Percentiles rank a stretch among this genome's conserved stretches.
These are phyloP conservation scores for Colletotrichum spinosum DNA, from an alignment of 2,329 filamentous ascomycete species.

Conservation along the genomic window DNA sequence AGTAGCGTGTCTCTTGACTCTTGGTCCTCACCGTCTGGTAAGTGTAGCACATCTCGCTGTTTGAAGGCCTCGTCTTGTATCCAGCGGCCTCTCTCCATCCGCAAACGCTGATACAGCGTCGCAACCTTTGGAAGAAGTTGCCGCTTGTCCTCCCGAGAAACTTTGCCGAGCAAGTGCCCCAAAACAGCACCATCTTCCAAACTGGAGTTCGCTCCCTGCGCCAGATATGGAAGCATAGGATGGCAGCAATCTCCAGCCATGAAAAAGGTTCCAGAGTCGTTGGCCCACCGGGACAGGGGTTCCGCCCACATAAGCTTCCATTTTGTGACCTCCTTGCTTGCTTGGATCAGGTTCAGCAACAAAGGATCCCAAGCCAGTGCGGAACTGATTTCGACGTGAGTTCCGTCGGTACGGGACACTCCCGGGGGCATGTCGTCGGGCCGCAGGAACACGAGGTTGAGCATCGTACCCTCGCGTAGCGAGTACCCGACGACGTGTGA, in stretches of 20 bases:
- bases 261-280: conserved; percentile 50
- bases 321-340: conserved; percentile 54
- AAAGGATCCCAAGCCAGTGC: conserved; percentile 48
- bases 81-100: conserved; percentile 15
- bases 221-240: conserved; percentile 60
- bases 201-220: conserved; percentile 51
- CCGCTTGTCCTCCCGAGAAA: background rate
- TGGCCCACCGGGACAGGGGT: conserved; percentile 53
- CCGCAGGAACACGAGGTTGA: conserved; percentile 52
- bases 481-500: conserved; percentile 62
- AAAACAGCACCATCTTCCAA: conserved; percentile 27
- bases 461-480: conserved; percentile 53
- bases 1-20: conserved; percentile 7
- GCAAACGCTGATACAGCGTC: conserved; percentile 23
- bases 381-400: conserved; percentile 51
- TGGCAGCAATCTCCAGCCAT: conserved; percentile 58
- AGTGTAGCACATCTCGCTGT: conserved; percentile 24
- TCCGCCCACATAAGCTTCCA: conserved; percentile 58
- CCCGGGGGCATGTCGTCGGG: conserved; percentile 8
- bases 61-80: conserved; percentile 28
- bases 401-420: conserved; percentile 62
- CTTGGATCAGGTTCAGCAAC: conserved; percentile 46
- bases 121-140: conserved; percentile 14
- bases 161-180: conserved; percentile 28
- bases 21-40: conserved; percentile 26